A percentile compares a stretch with the other conserved stretches of the same genome.
Evolutionary conservation across 148 eudicot genomes (phyloP).

Genomic region (Rhododendron ovatum): DNA sequence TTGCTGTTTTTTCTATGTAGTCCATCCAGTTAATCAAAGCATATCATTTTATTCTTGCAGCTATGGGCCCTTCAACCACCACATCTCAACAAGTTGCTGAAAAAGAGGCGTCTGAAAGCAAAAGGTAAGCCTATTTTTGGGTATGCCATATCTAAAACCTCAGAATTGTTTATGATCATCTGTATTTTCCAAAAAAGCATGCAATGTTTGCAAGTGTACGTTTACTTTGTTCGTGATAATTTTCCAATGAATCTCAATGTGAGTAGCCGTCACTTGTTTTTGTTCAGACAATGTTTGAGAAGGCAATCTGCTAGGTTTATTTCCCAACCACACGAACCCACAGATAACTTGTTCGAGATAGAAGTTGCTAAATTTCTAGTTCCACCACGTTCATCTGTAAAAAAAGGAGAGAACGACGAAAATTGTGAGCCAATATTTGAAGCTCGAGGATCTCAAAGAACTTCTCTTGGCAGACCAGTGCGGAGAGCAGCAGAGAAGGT

Average conservation of each 20-base stretch:
- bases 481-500: slow-evolving; percentile 34
- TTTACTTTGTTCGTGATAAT: background rate
- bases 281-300: slow-evolving; percentile 52
- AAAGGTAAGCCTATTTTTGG: slow-evolving; percentile 41
- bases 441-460: slow-evolving; percentile 15
- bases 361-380: slow-evolving; percentile 30
- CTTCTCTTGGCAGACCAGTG: slow-evolving; percentile 30
- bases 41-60: slow-evolving; percentile 20
- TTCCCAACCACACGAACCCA: slow-evolving; percentile 20
- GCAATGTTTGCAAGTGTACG: background rate
- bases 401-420: background rate
- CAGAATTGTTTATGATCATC: background rate
- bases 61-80: slow-evolving; percentile 28
- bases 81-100: slow-evolving; percentile 26
- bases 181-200: background rate
- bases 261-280: background rate
- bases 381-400: background rate
- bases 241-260: background rate
- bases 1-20: background rate
- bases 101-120: slow-evolving; percentile 50
- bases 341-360: slow-evolving; percentile 53
- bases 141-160: background rate
- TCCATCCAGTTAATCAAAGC: background rate
- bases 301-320: slow-evolving; percentile 47
- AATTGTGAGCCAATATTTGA: background rate